Evolutionary conservation across 148 eudicot genomes (phyloP), one percentile per base, ranked within the genome.

Genomic region (Suaeda aralocaspica): DNA sequence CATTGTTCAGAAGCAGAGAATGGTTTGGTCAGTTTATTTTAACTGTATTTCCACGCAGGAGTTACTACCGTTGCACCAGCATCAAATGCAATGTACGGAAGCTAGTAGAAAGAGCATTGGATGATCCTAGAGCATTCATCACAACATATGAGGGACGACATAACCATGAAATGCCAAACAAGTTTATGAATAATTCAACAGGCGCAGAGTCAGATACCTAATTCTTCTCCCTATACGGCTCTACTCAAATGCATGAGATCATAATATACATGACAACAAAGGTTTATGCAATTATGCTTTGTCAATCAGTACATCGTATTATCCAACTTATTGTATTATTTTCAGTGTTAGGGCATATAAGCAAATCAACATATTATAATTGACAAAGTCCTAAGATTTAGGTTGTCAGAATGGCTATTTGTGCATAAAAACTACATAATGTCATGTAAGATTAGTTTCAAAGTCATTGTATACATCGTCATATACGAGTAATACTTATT

Each of bases 51-150:
- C 8, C 12, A 26, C 74, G 72, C 79, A 83, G 86, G 61, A 83
- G 86, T 44, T 83, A 83, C 77, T 83, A 80, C 64, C 62, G 77
- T 13, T 82, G 85, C 78, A 82, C 85, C 19, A 75, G 51, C 60
- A 68, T 25, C 42, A 75, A 79, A 68, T 79, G 82, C 70, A 75
- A 71, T 26, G 82, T 75, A 2, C 79, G 82, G 5, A 79, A 79
- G 79, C 72, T 75, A 48, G 76, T 79, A 31, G 82, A 79, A 62
- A 79, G 82, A 71, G 72, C 78, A 13, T 66, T 68, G 31, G 79
- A 79, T 26, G 79, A 79, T 75, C 79, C 82, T 6, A 56, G 55
- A 19, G 72, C 79, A 3, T 75, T 75, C 76, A 79, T 79, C 66
- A 75, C 82, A 15, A 79, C 79, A n/a, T 79, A 79, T 21, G 82